Base-by-base conservation (phyloP, 306 rosid genomes). In the Cucumis cinereus region DNA sequence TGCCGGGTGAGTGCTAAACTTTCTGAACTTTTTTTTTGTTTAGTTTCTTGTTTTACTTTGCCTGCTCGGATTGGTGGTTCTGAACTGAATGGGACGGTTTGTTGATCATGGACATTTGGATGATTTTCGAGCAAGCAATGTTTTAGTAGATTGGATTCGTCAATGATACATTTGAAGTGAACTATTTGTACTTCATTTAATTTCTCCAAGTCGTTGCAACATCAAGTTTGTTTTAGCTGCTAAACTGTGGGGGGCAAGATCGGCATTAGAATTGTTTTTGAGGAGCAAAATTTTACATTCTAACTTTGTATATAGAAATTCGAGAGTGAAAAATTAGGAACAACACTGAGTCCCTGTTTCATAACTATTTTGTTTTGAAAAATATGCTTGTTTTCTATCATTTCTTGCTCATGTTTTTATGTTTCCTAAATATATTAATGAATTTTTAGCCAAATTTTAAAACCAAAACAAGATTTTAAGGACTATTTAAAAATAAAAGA, bases 1-100 rank as follows among this genome's bases (percentile, higher is more conserved):
- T 81, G 89, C 98, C 98, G 38, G 98, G 98, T 93, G 79, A 72
- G 8, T 75, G 10, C 43, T 54, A 7, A 23, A 30, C 2, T 41
- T 67, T 61, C 26, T 9, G 24, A 3, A n/a, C n/a, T n/a, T 49
- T 57, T 24, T 24, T 33, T 77, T 28, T 4, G 6, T 23, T 35
- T 12, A 49, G 9, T 64, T 6, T 56, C 23, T 11, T 30, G 10
- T 28, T 11, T 77, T n/a, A 7, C 35, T 8, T 30, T 54, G 1
- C 9, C 14, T 49, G 17, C 13, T 53, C 11, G 14, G 36, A 53
- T 38, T 33, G 33, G 10, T 4, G 14, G 23, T 58, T 24, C 49
- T 55, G 53, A 38, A 38, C 68, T 63, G 62, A 33, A 55, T 81
- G 54, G 0, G 8, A 9, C 20, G 17, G 22, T 63, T 35, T 17